Base-by-base conservation (phyloP, 352 stramenopile species). In the Detonula confervacea region DNA sequence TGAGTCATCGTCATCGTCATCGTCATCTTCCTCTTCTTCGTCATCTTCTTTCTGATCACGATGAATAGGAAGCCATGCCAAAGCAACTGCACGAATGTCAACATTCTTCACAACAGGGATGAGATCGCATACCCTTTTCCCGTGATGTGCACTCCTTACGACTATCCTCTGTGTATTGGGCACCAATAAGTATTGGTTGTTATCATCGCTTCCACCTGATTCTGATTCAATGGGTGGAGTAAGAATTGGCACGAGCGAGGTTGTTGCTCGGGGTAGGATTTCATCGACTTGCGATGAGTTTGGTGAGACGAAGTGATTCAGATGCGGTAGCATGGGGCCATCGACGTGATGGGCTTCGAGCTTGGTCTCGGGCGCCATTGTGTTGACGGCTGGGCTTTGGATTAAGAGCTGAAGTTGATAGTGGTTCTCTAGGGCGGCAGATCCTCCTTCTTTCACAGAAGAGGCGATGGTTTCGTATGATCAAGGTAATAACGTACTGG, bases 221-320 rank as follows among this genome's bases (percentile, higher is more conserved):
- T 49, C 4, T 9, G 4, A 49, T 5, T 42, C 5, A n/a, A 62
- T 20, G 39, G 63, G 77, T 14, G 77, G 77, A 14, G 71, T 77
- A 25, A 85, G 46, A 7, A 72, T 73, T 18, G 77, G 77, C n/a
- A 80, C 70, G n/a, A 85, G 71, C 7, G 77, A 81, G 22, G 69
- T 65, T 1, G 62, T 62, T 16, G 52, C 11, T 49, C 11, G 25
- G 1, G 44, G 44, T 37, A 46, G 37, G 3, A 16, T 9, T 5
- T 42, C 4, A 4, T 49, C 12, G 39, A 20, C 11, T 30, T 29
- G 2, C 12, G 35, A 49, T 6, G n/a, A 46, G 7, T 14, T 22
- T 30, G 37, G 18, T 24, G 42, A 46, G 2, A 57, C n/a, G 20
- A 35, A 55, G 14, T 37, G 71, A 46, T 63, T 39, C 9, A 79